These are phyloP conservation scores for Haematococcus lacustris DNA, from an alignment of 139 green algal genomes.

Conservation along the genomic window DNA sequence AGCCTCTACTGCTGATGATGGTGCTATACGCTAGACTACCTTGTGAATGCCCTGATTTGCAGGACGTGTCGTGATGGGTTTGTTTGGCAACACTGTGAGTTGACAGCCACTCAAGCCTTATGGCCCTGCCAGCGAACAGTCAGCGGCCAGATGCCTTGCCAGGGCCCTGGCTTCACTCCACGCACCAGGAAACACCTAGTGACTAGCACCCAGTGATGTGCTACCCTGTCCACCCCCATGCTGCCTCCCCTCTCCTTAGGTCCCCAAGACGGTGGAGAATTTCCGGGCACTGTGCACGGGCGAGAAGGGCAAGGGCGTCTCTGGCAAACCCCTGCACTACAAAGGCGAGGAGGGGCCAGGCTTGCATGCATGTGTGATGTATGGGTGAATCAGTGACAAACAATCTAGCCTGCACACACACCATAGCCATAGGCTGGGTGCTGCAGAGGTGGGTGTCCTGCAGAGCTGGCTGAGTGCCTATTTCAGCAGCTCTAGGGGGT, in stretches of 20 bases:
- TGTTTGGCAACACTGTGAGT: constrained; percentile 61
- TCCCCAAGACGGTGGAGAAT: constrained; percentile 83
- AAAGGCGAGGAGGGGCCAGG: constrained; percentile 9
- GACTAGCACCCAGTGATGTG: too few species aligned
- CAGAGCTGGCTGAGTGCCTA: too few species aligned
- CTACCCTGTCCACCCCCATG: too few species aligned
- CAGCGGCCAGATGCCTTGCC: too few species aligned
- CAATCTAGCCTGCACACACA: too few species aligned
- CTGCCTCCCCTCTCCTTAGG: too few species aligned
- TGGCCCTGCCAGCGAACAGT: too few species aligned
- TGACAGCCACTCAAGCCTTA: background rate
- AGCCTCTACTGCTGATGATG: background rate
- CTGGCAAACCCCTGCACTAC: constrained; percentile 46
- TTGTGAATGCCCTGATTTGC: background rate
- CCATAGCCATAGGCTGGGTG: too few species aligned
- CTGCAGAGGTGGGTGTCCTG: too few species aligned
- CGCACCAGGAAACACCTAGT: too few species aligned
- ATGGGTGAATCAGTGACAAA: background rate
- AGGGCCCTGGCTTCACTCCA: too few species aligned
- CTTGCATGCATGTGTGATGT: background rate
- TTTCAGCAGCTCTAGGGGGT: too few species aligned
- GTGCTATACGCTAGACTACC: background rate
- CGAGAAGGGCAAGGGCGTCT: constrained; percentile 57
- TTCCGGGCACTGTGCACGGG: constrained; percentile 55
- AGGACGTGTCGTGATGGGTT: constrained; percentile 68